Evolutionary conservation across 129 eudicot species (phyloP).

Genomic region (Pulicaria dysenterica): DNA sequence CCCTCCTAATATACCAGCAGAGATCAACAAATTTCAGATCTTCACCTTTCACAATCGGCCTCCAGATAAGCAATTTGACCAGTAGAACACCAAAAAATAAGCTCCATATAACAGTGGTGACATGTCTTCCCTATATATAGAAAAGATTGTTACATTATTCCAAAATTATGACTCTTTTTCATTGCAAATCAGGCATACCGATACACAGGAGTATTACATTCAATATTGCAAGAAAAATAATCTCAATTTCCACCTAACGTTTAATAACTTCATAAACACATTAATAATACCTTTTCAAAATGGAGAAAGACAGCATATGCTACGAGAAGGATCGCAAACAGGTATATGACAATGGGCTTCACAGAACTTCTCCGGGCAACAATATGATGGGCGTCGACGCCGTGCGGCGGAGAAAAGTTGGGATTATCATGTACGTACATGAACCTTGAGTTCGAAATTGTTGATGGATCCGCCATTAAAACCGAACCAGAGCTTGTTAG

Average conservation of each 20-base stretch:
- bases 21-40: not conserved
- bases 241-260: not conserved
- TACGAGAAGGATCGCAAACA: conserved; percentile 25
- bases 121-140: conserved; percentile 33
- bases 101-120: conserved; percentile 36
- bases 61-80: conserved; percentile 43
- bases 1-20: no score
- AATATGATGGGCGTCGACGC: conserved; percentile 43
- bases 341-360: not conserved
- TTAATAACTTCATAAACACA: not conserved
- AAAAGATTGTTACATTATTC: not conserved
- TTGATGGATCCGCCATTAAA: conserved; percentile 29
- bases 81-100: conserved; percentile 32
- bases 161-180: not conserved
- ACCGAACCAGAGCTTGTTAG: conserved; percentile 10
- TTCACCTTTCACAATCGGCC: conserved; percentile 51
- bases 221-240: not conserved
- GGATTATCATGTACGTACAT: conserved; percentile 31
- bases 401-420: not conserved
- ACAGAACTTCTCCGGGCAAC: conserved; percentile 30
- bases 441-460: conserved; percentile 30
- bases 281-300: conserved; percentile 33
- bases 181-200: not conserved
- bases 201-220: not conserved
- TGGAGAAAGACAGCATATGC: conserved; percentile 30